Percentiles rank a stretch among this genome's conserved stretches.
Conservation (phyloP, 2,329 filamentous ascomycete species). For the Apiospora kogelbergensis region DNA sequence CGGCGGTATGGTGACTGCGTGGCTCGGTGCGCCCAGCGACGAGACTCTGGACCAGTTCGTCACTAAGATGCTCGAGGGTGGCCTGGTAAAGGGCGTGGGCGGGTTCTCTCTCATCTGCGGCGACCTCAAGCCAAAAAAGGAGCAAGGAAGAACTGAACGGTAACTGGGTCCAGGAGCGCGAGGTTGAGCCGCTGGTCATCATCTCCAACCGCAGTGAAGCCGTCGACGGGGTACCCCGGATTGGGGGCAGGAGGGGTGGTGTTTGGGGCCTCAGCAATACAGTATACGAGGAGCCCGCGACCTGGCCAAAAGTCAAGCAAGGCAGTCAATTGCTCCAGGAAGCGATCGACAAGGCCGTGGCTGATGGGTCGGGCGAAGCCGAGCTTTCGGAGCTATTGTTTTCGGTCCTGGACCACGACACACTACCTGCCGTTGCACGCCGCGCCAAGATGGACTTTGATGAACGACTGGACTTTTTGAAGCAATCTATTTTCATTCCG, state of each 20-base stretch:
- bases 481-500: slow-evolving; percentile 62
- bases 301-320: slow-evolving; percentile 62
- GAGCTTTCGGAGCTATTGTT: slow-evolving; percentile 53
- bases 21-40: slow-evolving; percentile 52
- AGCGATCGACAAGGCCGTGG: slow-evolving; percentile 40
- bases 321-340: slow-evolving; percentile 49
- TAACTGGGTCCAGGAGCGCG: slow-evolving; percentile 16
- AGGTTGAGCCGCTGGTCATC: slow-evolving; percentile 54
- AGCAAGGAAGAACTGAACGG: slow-evolving; percentile 15
- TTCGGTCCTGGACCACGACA: slow-evolving; percentile 55
- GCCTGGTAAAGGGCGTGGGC: slow-evolving; percentile 59
- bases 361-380: slow-evolving; percentile 40
- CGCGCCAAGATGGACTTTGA: slow-evolving; percentile 47
- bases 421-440: slow-evolving; percentile 41
- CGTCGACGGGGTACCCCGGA: slow-evolving; percentile 56
- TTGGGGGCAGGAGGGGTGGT: slow-evolving; percentile 50
- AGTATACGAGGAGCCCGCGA: slow-evolving; percentile 49
- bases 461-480: slow-evolving; percentile 52
- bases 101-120: slow-evolving; percentile 68
- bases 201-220: slow-evolving; percentile 60
- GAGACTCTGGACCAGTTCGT: slow-evolving; percentile 52
- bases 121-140: slow-evolving; percentile 46
- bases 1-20: slow-evolving; percentile 64
- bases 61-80: slow-evolving; percentile 49
- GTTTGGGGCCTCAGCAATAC: slow-evolving; percentile 65